phyloP scores from a whole-genome alignment of 1,284 basidiomycete genomes.

The Athelia sp. region DNA sequence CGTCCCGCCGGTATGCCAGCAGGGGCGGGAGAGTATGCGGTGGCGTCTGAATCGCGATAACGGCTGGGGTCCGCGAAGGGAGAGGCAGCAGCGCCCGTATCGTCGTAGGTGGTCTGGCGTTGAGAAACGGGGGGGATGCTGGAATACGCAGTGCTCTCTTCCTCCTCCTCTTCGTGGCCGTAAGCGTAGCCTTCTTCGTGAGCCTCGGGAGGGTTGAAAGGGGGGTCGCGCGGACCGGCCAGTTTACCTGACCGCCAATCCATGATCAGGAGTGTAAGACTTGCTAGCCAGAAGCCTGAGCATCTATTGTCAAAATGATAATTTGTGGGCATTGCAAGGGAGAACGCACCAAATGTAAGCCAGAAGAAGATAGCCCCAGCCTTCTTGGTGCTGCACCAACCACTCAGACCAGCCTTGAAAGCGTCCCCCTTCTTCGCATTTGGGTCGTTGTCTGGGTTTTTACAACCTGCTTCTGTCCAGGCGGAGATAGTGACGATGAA shows the following conservation, averaged over 20 bases:
- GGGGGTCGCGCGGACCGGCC: constrained; percentile 57
- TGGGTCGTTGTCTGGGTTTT: constrained; percentile 71
- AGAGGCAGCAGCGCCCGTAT: constrained; percentile 32
- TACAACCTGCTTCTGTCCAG: constrained; percentile 82
- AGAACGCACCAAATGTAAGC: constrained; percentile 60
- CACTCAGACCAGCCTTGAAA: constrained; percentile 63
- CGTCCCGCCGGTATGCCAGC: constrained; percentile 29
- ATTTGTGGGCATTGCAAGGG: not conserved
- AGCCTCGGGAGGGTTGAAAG: constrained; percentile 53
- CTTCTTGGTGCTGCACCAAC: constrained; percentile 89
- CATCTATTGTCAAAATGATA: constrained; percentile 5
- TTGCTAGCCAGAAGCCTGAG: constrained; percentile 67
- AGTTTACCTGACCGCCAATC: constrained; percentile 73
- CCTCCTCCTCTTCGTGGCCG: constrained; percentile 35
- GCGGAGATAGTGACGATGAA: constrained; percentile 72
- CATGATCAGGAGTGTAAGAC: constrained; percentile 54
- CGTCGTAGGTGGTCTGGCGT: constrained; percentile 27
- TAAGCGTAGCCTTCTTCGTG: constrained; percentile 34
- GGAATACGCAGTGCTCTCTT: constrained; percentile 44
- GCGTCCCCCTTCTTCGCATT: constrained; percentile 59
- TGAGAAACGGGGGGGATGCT: constrained; percentile 31
- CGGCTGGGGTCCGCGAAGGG: constrained; percentile 55
- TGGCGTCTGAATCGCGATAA: constrained; percentile 20
- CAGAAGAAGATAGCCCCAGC: constrained; percentile 85
- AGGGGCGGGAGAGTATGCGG: constrained; percentile 20